Percentiles rank a stretch among this genome's conserved stretches.
phyloP scores from a whole-genome alignment of 352 stramenopile species.

The Globisporangium acanthophoron region DNA sequence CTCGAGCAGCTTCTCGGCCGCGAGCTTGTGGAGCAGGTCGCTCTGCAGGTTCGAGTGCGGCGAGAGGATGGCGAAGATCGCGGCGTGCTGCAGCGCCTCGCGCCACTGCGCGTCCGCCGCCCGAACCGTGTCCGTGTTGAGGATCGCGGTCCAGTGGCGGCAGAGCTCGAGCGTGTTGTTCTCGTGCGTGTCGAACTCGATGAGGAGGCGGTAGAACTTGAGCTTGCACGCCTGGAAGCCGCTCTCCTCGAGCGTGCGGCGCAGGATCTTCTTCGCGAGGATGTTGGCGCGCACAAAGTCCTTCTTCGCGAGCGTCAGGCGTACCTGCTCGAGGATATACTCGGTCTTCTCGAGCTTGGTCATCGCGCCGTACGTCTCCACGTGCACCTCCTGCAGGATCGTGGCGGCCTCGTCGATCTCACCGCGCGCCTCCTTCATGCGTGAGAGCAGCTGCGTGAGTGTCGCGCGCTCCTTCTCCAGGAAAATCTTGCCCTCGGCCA shows the following conservation, averaged over 20 bases:
- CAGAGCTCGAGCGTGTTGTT: conserved; percentile 95
- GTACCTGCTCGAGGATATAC: conserved; percentile 98
- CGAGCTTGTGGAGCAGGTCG: conserved; percentile 67
- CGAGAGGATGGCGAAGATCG: conserved; percentile 75
- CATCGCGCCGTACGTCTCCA: conserved; percentile 98
- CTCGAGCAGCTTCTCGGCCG: conserved; percentile 53
- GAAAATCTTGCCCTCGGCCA: conserved; percentile 98
- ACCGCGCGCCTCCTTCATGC: conserved; percentile 90
- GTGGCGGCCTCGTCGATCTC: conserved; percentile 92
- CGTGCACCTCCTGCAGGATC: conserved; percentile 96
- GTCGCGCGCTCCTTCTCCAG: conserved; percentile 95
- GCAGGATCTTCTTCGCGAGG: conserved; percentile 95
- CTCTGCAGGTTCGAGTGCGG: conserved; percentile 74
- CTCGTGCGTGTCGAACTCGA: conserved; percentile 95
- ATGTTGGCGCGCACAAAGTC: conserved; percentile 97
- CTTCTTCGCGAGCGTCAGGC: conserved; percentile 95
- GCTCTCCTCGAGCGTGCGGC: conserved; percentile 91
- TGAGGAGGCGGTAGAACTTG: conserved; percentile 95
- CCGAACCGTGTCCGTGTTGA: conserved; percentile 71
- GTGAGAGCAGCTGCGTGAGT: conserved; percentile 89
- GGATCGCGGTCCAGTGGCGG: conserved; percentile 82
- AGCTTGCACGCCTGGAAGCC: conserved; percentile 95
- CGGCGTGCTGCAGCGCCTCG: conserved; percentile 67
- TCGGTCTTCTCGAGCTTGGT: conserved; percentile 98
- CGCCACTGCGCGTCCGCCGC: conserved; percentile 62